These are phyloP conservation scores for Pseudogymnoascus sp. DNA, from an alignment of 2,329 filamentous ascomycete species.

Conservation along the genomic window DNA sequence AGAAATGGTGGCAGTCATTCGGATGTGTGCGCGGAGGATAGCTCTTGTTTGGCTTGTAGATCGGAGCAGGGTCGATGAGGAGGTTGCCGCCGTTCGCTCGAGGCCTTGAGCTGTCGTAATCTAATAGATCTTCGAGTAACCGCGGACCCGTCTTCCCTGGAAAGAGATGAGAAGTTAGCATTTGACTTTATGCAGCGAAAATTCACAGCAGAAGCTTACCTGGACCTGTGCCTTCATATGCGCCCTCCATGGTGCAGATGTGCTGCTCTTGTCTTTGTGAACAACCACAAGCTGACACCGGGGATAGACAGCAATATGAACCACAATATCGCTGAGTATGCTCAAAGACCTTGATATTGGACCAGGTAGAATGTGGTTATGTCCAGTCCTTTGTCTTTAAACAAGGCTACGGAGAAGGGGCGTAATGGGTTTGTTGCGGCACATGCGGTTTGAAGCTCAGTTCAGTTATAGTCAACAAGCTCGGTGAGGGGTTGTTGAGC, in stretches of 20 bases:
- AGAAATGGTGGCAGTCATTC: constrained; percentile 51
- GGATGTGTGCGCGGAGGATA: constrained; percentile 27
- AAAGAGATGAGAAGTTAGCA: constrained; percentile 10
- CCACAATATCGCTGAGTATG: neutral
- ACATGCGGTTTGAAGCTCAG: neutral
- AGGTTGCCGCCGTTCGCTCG: constrained; percentile 39
- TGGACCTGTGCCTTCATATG: constrained; percentile 11
- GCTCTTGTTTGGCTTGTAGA: constrained; percentile 32
- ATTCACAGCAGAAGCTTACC: neutral
- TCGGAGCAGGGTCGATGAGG: constrained; percentile 50
- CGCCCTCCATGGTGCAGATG: neutral
- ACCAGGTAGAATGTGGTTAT: neutral
- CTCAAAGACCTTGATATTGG: neutral
- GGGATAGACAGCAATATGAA: neutral
- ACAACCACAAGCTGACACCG: constrained; percentile 1
- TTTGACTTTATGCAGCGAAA: neutral
- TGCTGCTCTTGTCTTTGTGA: neutral
- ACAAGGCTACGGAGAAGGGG: neutral
- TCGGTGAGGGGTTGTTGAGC: neutral
- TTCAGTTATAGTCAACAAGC: neutral
- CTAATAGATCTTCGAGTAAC: constrained; percentile 38
- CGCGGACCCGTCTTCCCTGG: constrained; percentile 46
- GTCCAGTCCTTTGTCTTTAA: neutral
- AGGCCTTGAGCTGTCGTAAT: constrained; percentile 32
- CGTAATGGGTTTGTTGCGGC: neutral